Base-by-base conservation (phyloP, 495 filamentous ascomycete species). In the Terfezia claveryi region DNA sequence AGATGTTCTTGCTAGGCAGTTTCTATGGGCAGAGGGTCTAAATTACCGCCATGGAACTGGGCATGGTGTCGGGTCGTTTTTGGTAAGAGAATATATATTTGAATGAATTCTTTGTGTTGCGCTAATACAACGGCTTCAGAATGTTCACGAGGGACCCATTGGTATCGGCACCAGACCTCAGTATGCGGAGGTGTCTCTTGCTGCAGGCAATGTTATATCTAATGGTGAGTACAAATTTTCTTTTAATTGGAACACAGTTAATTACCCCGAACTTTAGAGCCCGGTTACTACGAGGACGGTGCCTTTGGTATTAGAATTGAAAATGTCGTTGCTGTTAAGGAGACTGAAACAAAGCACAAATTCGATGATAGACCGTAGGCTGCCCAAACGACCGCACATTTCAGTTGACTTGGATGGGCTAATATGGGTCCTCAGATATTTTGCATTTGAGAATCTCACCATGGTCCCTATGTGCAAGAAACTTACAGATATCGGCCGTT, bases 221-320 rank as follows among this genome's bases (percentile, higher is more conserved):
- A 81, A 94, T 64, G 78, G 74, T 76, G 63, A 38, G 69, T 54
- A 23, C 20, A 36, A 32, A 32, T n/a, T 16, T 38, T 38, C 37
- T 20, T 32, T 7, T 32, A 4, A 32, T 32, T 32, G 36, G 23
- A 4, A 10, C 38, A 6, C 37, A 27, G 10, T 50, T 38, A 23
- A 53, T 23, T 9, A 8, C 27, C 7, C 7, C 4, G 52, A 38
- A 10, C 10, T 51, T n/a, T 57, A 77, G 88, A 99, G 66, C 92
- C 91, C 12, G 92, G 92, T 36, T 99, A 87, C 70, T 99, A 99
- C 69, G 92, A 96, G 69, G 92, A 99, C 62, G 92, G 87, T 50
- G 80, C 80, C 10, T 99, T 92, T 64, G 92, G 92, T n/a, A 93
- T 99, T 62, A 83, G 92, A 36, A 96, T 95, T 62, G 92, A 99